Percentiles rank a stretch among this genome's conserved stretches.
These are phyloP conservation scores for Cutaneotrichosporon mucoides DNA, from an alignment of 1,284 basidiomycete genomes.

Conservation along the genomic window DNA sequence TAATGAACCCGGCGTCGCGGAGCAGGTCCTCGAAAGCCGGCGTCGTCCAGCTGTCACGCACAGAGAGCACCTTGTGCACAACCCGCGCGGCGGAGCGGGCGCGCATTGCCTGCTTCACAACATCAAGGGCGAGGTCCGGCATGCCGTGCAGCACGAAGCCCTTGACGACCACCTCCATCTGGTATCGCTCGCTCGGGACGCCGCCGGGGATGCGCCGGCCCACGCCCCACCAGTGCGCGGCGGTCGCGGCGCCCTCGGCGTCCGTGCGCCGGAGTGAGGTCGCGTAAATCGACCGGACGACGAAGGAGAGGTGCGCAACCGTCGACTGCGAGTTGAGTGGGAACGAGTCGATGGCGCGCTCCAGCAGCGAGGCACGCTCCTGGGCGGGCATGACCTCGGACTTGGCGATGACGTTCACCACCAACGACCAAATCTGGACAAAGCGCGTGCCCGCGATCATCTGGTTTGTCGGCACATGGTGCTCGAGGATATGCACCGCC, in stretches of 20 bases:
- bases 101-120: not conserved
- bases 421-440: not conserved
- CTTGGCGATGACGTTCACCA: not conserved
- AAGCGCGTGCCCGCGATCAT: not conserved
- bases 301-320: not conserved
- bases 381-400: not conserved
- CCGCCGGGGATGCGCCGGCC: too few relatives aligned
- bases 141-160: not conserved
- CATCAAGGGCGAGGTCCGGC: not conserved
- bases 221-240: too few relatives aligned
- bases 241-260: not conserved
- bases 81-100: not conserved
- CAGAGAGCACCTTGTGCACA: not conserved
- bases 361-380: not conserved
- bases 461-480: not conserved
- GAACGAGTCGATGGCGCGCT: not conserved
- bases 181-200: too few relatives aligned
- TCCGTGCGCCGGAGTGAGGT: not conserved
- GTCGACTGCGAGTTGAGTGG: not conserved
- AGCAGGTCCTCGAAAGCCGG: not conserved
- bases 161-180: too few relatives aligned
- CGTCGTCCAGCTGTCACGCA: not conserved
- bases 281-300: not conserved
- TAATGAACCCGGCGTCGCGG: not conserved
- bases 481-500: slow-evolving; percentile 4